Base-by-base conservation (phyloP, 1,284 basidiomycete genomes). In the Thecaphora thlaspeos region DNA sequence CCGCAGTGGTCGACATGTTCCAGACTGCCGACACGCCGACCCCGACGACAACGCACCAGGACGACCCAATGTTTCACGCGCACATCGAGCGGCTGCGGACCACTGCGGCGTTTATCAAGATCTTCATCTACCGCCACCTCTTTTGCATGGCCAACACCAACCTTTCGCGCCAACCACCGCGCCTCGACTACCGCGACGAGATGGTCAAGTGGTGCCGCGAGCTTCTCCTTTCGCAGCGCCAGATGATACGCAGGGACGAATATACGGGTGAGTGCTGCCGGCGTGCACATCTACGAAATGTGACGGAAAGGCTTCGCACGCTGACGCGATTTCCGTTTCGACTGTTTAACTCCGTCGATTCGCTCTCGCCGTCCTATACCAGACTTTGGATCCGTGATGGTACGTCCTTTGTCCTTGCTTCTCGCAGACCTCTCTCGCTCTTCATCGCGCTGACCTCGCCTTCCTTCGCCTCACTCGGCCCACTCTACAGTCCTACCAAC, bases 181-280 rank as follows among this genome's bases (percentile, higher is more conserved):
- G 62, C 17, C 54, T 43, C 18, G 58, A 65, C 23, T 65, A 65
- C 34, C 50, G 62, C 15, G 58, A 65, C 22, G 62, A 65, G 46
- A 58, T 61, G 62, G 58, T 65, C 49, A 60, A 55, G 30, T 65
- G 62, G 62, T 61, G 62, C 34, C 50, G 62, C 15, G 62, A 65
- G 34, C 51, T 65, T 15, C 47, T 65, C 0, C 54, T 65, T 14
- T 65, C 58, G 15, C 62, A 65, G 43, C 57, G 62, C 45, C 61
- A 65, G 38, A 65, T 65, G 62, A 61, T 65, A 3, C 62, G 60
- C 34, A 51, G 62, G 5, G 58, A 58, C 17, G 58, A 61, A 11
- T 65, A 57, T 30, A 39, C 37, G n/a, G 37, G 37, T 39, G 37
- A 39, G 37, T 30, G 8, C 28, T 30, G 28, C 7, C n/a, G n/a